Base-by-base conservation (phyloP, 495 filamentous ascomycete species). In the Podospora australis region DNA sequence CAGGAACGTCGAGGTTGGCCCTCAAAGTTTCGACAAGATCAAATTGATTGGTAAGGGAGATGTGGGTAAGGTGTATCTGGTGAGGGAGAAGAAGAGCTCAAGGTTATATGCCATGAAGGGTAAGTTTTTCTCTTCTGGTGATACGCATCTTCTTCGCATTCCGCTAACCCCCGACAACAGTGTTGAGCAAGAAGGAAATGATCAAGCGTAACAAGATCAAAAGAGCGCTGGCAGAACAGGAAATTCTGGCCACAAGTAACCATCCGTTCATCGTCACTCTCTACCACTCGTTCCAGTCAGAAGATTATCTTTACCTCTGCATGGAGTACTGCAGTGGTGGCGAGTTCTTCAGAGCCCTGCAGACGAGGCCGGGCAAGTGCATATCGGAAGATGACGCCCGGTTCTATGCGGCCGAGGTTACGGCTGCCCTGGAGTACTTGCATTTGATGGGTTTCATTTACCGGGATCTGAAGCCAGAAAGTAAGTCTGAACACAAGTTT, bases 131-230 rank as follows among this genome's bases (percentile, higher is more conserved):
- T 30, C 26, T 23, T 6, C 6, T 30, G 26, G 26, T 30, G 26
- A 30, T 30, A 30, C 6, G 6, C 26, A 30, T 30, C 6, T 30
- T 30, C 13, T 6, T 30, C 26, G 13, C 6, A 30, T n/a, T 7
- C 28, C 28, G 28, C 7, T 30, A 30, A 30, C 7, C n/a, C n/a
- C n/a, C n/a, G 28, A 7, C n/a, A 30, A 19, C 62, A 98, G 92
- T 98, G 8, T 58, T 98, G 70, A 97, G 90, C 77, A 98, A 98
- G 71, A 96, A 96, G 75, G 92, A 98, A 72, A 98, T 98, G 92
- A 98, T 98, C 72, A 98, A 98, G 74, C 84, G 92, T 25, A 98
- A 98, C 70, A 98, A 98, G 78, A 98, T 98, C 75, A 98, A 98
- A 75, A 82, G 92, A 55, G 92, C 92, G 39, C 72, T 98, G 63